Percentiles rank a stretch among this genome's conserved stretches.
Conservation (phyloP, 768 basidiomycete genomes). For the Russula olivacea region DNA sequence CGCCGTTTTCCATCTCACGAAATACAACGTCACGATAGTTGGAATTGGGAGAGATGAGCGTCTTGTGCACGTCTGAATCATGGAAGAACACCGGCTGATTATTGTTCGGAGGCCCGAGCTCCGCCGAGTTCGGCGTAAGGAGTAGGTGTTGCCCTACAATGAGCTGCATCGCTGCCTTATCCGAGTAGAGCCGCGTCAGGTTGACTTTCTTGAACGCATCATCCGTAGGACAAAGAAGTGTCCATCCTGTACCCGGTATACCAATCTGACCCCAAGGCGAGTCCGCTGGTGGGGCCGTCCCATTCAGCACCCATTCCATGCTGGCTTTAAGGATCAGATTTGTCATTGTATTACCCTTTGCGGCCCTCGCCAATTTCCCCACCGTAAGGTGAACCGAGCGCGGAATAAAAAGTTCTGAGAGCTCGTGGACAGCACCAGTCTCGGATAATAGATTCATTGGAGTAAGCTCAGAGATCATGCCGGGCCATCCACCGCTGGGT, state of each 20-base stretch:
- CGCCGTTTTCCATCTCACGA: conserved; percentile 44
- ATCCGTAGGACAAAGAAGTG: conserved; percentile 85
- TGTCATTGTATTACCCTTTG: conserved; percentile 83
- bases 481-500: conserved; percentile 75
- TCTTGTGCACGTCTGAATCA: conserved; percentile 67
- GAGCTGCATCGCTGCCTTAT: conserved; percentile 45
- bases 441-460: conserved; percentile 69
- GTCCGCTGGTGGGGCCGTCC: conserved; percentile 67
- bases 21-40: conserved; percentile 84
- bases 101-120: conserved; percentile 44
- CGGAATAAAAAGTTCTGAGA: conserved; percentile 82
- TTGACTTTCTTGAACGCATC: conserved; percentile 87
- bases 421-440: conserved; percentile 87
- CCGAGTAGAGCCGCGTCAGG: conserved; percentile 62
- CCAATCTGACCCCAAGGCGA: conserved; percentile 55
- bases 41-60: conserved; percentile 60
- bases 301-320: conserved; percentile 87
- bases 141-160: conserved; percentile 78
- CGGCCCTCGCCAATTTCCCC: conserved; percentile 86
- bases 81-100: conserved; percentile 69
- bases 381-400: conserved; percentile 80
- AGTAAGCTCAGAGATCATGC: conserved; percentile 54
- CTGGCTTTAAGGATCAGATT: conserved; percentile 79
- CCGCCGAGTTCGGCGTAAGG: conserved; percentile 26
- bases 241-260: conserved; percentile 62